Percentiles rank a stretch among this genome's conserved stretches.
Evolutionary conservation across 2,329 filamentous ascomycete species (phyloP).

Genomic region (Colletotrichum acutatum): DNA sequence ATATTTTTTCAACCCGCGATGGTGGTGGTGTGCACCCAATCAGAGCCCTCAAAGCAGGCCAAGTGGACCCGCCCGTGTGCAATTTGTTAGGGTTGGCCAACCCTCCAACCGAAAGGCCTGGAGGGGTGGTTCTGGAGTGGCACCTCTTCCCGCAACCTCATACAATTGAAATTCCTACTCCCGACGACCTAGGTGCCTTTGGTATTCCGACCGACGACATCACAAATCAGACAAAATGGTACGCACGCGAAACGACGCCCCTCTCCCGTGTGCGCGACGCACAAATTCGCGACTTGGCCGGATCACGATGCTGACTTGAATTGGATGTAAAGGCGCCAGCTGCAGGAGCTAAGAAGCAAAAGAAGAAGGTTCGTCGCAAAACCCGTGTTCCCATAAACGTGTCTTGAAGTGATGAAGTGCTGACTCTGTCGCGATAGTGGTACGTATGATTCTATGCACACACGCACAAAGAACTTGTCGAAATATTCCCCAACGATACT

Average conservation of each 20-base stretch:
- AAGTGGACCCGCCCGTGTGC: conserved; percentile 42
- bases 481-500: conserved; percentile 11
- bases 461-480: not conserved
- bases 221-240: conserved; percentile 37
- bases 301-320: conserved; percentile 19
- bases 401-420: not conserved
- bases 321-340: conserved; percentile 49
- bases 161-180: conserved; percentile 29
- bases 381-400: not conserved
- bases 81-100: conserved; percentile 50
- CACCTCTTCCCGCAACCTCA: conserved; percentile 23
- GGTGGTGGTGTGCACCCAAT: conserved; percentile 52
- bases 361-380: conserved; percentile 52
- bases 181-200: conserved; percentile 32
- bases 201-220: conserved; percentile 34
- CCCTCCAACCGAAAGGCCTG: conserved; percentile 43
- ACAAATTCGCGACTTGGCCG: not conserved
- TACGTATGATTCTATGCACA: conserved; percentile 35
- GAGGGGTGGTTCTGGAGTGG: conserved; percentile 29
- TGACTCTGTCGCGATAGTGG: conserved; percentile 45
- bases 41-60: conserved; percentile 41
- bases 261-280: not conserved
- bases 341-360: conserved; percentile 62
- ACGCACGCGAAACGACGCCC: conserved; percentile 14
- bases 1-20: conserved; percentile 43